Evolutionary conservation across 1,284 basidiomycete genomes (phyloP), one percentile per base, ranked within the genome.

Genomic region (Apiotrichum montevideense): DNA sequence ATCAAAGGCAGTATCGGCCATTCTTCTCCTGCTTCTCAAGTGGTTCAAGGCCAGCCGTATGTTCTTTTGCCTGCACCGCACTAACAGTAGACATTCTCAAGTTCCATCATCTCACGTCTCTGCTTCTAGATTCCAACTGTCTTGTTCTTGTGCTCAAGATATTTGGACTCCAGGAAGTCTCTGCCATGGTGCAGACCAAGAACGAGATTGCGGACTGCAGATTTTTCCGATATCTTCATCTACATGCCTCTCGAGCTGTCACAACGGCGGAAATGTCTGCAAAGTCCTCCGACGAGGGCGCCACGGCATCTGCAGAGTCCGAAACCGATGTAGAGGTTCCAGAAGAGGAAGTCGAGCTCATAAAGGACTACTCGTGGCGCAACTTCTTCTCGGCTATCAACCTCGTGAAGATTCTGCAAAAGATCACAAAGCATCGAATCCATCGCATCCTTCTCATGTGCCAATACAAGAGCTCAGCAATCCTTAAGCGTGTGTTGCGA

Each of bases 321-420:
- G 37, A 39, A 39, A 7, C 37, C 8, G 37, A 7, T 7, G 37
- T 39, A 13, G 21, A 21, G 21, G 21, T 21, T 21, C 8, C 7
- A 39, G 59, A 56, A 53, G 90, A 92, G 66, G 93, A 96, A 64
- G 80, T 96, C 34, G 93, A 97, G 68, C 80, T 96, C 68, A 81
- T 98, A 55, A 88, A 86, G 15, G 92, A 97, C 50, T 98, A 90
- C 75, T 96, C 92, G 4, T 98, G 95, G 93, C 81, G 96, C 54
- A 98, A 98, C 78, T 97, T 98, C 76, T 98, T 98, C 77, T 85
- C 92, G 8, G 86, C 87, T n/a, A 95, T 98, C 78, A 98, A 98
- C 75, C 97, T 98, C 72, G 90, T 95, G 33, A 93, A 93, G 72
- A 90, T 99, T 63, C 87, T 99, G 83, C 96, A 99, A 74, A 98